Evolutionary conservation across 2,329 filamentous ascomycete species (phyloP), one percentile per base, ranked within the genome.

Genomic region (Xylaria arbuscula): DNA sequence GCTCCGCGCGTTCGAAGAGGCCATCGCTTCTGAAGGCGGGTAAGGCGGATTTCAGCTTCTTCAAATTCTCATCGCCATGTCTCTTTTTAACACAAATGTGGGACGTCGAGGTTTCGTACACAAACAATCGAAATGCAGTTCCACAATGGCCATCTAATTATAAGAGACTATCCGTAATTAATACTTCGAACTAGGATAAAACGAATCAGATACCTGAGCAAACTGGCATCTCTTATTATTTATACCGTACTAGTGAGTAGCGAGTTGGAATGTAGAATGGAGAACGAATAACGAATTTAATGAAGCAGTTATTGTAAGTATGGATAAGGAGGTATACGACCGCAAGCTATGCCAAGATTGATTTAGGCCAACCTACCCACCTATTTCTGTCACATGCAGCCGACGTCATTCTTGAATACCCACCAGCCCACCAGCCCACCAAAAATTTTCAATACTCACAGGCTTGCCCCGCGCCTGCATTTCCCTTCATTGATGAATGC

Each of bases 1-100:
- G 55, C 71, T 73, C 66, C 81, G 89, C 66, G 87, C 56, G 17
- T 73, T 75, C 19, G 66, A 74, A 62, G 58, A 69, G 50, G 65
- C 63, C 28, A 69, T 72, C 64, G 54, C 36, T 67, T 70, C 61
- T 61, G 67, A 61, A 56, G 47, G 45, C 8, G 28, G 28, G 28
- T 28, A 28, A 28, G 28, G 28, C 5, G 28, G 5, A 28, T 28
- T n/a, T n/a, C 40, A 45, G n/a, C 40, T 7, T 45, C 15, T 17
- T 7, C 15, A 17, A 1, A 17, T 45, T 45, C 40, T 6, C 17
- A 17, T 45, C 40, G 4, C 40, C 17, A 17, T 45, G 13, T 45
- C 40, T 45, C 40, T 45, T 45, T 45, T 40, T 2, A 40, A 40
- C 13, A 40, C 3, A 13, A 40, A 40, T 13, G 36, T 28, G 9